Percentiles rank a stretch among this genome's conserved stretches.
These are phyloP conservation scores for Pythium vanterpoolii DNA, from an alignment of 352 stramenopile species.

Conservation along the genomic window DNA sequence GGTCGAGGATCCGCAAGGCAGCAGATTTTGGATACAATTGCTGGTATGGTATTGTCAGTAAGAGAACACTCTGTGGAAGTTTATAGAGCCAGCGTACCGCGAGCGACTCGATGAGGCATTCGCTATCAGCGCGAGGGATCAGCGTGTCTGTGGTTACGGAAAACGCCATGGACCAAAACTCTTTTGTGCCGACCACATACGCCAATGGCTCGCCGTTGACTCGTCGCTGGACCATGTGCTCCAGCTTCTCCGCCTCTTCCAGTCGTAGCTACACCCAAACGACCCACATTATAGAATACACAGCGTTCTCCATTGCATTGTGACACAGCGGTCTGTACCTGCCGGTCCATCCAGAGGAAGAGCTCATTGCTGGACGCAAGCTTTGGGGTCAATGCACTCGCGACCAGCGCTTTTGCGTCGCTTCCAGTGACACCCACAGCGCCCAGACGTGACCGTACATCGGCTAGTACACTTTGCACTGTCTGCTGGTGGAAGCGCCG, in stretches of 20 bases:
- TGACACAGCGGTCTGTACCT: slow-evolving; percentile 18
- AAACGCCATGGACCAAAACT: slow-evolving; percentile 78
- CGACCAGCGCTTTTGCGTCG: slow-evolving; percentile 59
- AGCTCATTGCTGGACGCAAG: slow-evolving; percentile 47
- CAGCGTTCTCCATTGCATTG: neutral
- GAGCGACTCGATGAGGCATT: slow-evolving; percentile 75
- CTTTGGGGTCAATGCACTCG: slow-evolving; percentile 39
- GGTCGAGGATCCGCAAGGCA: slow-evolving; percentile 52
- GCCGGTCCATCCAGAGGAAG: slow-evolving; percentile 49
- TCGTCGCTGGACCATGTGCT: slow-evolving; percentile 22
- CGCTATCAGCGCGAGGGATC: slow-evolving; percentile 79
- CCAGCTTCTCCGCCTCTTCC: slow-evolving; percentile 32
- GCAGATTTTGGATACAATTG: slow-evolving; percentile 36
- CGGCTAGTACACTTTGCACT: slow-evolving; percentile 12
- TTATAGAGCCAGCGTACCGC: slow-evolving; percentile 28
- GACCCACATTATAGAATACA: neutral
- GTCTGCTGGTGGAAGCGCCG: slow-evolving; percentile 17
- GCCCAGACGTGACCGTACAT: slow-evolving; percentile 27
- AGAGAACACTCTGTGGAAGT: neutral
- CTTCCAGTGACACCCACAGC: slow-evolving; percentile 3
- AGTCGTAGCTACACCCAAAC: slow-evolving; percentile 29
- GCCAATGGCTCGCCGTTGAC: slow-evolving; percentile 57
- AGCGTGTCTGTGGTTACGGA: slow-evolving; percentile 53
- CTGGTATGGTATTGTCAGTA: slow-evolving; percentile 13
- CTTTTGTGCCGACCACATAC: slow-evolving; percentile 61